Percentiles rank a stretch among this genome's conserved stretches.
phyloP scores from a whole-genome alignment of 75 land plant species.

The Larix kaempferi region DNA sequence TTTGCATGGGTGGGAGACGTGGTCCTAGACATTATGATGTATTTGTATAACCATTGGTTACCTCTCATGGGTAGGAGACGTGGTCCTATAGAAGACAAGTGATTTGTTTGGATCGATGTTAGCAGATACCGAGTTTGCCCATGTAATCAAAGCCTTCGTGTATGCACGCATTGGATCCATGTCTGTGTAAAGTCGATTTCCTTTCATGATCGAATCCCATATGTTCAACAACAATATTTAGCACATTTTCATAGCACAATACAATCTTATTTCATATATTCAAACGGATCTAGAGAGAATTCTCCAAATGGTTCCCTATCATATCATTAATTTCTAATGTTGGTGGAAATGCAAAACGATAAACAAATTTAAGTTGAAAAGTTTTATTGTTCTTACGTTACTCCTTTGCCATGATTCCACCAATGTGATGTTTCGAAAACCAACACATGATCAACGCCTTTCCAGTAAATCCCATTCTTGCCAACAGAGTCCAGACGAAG shows the following conservation, averaged over 20 bases:
- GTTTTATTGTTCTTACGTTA: no score
- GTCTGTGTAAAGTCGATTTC: conserved; percentile 44
- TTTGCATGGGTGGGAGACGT: no score
- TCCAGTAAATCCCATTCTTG: conserved; percentile 55
- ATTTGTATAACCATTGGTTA: conserved; percentile 9
- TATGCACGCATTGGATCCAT: conserved; percentile 67
- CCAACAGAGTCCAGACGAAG: conserved; percentile 50
- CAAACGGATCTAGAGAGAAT: no score
- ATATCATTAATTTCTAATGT: no score
- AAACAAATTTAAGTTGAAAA: no score
- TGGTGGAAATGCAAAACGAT: no score
- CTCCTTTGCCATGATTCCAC: conserved; percentile 49
- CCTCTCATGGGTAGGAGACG: conserved; percentile 80
- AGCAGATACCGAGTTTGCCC: conserved; percentile 73
- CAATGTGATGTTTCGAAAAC: conserved; percentile 84
- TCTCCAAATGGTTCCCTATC: no score
- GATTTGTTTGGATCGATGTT: conserved; percentile 54
- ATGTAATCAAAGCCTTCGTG: conserved; percentile 61
- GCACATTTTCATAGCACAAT: no score
- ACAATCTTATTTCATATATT: no score
- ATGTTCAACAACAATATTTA: not conserved
- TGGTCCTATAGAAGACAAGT: conserved; percentile 64
- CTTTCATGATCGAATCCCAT: conserved; percentile 20
- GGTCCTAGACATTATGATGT: no score
- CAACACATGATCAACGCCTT: conserved; percentile 42